Evolutionary conservation across 495 filamentous ascomycete genomes (phyloP).

Genomic region (Pyrenopolyporus hunteri): DNA sequence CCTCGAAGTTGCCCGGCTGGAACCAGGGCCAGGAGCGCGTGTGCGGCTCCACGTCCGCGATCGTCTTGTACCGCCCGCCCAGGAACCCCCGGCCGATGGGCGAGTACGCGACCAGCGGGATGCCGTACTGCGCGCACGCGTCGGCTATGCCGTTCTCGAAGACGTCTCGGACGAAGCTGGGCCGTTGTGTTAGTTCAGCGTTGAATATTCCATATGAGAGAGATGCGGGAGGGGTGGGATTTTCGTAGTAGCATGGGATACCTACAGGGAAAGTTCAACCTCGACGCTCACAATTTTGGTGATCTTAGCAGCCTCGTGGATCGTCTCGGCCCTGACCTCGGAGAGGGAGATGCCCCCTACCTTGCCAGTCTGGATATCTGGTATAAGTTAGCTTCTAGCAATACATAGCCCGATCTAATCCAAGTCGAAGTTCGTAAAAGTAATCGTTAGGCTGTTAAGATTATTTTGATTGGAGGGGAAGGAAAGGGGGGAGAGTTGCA

Average conservation of each 20-base stretch:
- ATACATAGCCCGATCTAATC: no score
- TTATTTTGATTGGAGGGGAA: no score
- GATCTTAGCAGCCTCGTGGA: constrained; percentile 72
- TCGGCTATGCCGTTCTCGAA: constrained; percentile 75
- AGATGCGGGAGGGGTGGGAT: neutral
- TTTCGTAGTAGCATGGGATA: constrained; percentile 68
- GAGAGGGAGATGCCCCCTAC: constrained; percentile 78
- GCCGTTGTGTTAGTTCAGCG: constrained; percentile 62
- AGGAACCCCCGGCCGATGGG: constrained; percentile 39
- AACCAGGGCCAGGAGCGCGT: constrained; percentile 63
- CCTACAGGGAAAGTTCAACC: constrained; percentile 76
- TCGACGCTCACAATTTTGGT: constrained; percentile 77
- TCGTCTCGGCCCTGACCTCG: constrained; percentile 75
- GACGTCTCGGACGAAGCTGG: constrained; percentile 26
- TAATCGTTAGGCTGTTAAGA: no score
- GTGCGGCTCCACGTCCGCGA: constrained; percentile 63
- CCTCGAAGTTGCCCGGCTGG: constrained; percentile 68
- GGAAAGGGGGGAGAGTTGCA: neutral
- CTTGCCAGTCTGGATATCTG: constrained; percentile 73
- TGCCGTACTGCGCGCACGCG: constrained; percentile 73
- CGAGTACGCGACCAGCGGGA: constrained; percentile 72
- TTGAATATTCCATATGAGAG: no score
- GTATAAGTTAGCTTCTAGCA: constrained; percentile 31
- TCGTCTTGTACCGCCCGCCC: constrained; percentile 67
- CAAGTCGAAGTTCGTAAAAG: no score